phyloP scores from a whole-genome alignment of 371 early-diverging fungal species.

The Mucor circinelloides region DNA sequence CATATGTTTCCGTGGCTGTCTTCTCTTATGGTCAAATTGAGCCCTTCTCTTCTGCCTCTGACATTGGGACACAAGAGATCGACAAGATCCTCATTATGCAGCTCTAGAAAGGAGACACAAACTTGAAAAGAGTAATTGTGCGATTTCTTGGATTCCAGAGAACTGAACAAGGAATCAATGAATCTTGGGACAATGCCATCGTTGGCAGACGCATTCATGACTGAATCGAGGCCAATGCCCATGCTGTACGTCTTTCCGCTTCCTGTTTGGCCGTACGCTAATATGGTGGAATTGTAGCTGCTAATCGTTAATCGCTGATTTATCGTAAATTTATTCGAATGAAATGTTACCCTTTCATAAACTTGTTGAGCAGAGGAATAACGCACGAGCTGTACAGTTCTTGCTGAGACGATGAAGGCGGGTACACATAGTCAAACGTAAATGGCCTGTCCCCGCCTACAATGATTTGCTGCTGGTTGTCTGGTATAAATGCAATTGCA shows the following conservation, averaged over 20 bases:
- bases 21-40: conserved; percentile 73
- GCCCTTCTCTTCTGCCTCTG: conserved; percentile 67
- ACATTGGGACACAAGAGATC: conserved; percentile 70
- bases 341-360: conserved; percentile 80
- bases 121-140: conserved; percentile 59
- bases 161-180: conserved; percentile 65
- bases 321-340: neutral
- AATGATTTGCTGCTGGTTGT: conserved; percentile 64
- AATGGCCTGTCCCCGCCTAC: conserved; percentile 70
- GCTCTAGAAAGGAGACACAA: conserved; percentile 81
- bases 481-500: conserved; percentile 59
- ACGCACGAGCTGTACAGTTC: conserved; percentile 73
- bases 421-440: conserved; percentile 88
- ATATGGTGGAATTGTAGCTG: neutral
- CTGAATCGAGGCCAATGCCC: conserved; percentile 51
- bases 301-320: neutral
- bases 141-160: conserved; percentile 38
- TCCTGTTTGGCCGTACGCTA: conserved; percentile 44
- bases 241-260: conserved; percentile 62
- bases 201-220: conserved; percentile 16
- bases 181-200: conserved; percentile 90
- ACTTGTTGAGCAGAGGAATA: conserved; percentile 74
- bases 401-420: conserved; percentile 68
- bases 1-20: conserved; percentile 88
- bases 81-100: conserved; percentile 95